Evolutionary conservation across 2,329 filamentous ascomycete species (phyloP), one percentile per base, ranked within the genome.

Genomic region (Scytalidium lignicola): DNA sequence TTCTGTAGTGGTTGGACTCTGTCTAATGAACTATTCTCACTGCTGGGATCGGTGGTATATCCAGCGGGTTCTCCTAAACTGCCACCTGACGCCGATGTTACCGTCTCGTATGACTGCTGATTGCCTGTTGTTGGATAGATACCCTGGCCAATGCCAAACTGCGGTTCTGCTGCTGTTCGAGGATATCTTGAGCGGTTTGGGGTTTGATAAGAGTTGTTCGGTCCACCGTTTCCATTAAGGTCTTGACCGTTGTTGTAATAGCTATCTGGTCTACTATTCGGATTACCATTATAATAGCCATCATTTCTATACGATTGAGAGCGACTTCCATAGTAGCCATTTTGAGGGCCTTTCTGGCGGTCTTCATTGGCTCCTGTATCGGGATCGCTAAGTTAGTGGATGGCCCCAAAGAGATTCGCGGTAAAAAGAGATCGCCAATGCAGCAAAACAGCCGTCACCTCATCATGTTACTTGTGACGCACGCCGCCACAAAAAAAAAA

Each of bases 1-100:
- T 41, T 43, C 29, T 74, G 71, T 4, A 74, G 73, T 46, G 83
- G 78, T 50, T 75, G 72, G 20, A 83, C 73, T 53, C 89, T 84
- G 64, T 96, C 89, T 58, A 95, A 81, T 1, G 90, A 95, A 70
- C 89, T 95, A 70, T 95, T 95, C 64, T 96, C 88, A 63, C 90
- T 96, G 70, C 88, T 72, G 40, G 88, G 91, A 64, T 96, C 90
- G 51, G 90, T 95, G 56, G 85, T 85, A 67, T 93, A 91, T 49
- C 83, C 85, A 63, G 80, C 84, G 12, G 83, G 83, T 50, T 96
- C 90, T 47, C 73, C 82, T 55, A 85, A 82, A 58, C 81, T 86
- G 32, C 83, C 87, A 61, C 83, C 85, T 10, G 83, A 82, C 51
- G 85, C 86, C 12, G 88, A 90, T 32, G 86, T 86, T 41, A 95